Base-by-base conservation (phyloP, 495 filamentous ascomycete species). In the Pseudevernia furfuracea region DNA sequence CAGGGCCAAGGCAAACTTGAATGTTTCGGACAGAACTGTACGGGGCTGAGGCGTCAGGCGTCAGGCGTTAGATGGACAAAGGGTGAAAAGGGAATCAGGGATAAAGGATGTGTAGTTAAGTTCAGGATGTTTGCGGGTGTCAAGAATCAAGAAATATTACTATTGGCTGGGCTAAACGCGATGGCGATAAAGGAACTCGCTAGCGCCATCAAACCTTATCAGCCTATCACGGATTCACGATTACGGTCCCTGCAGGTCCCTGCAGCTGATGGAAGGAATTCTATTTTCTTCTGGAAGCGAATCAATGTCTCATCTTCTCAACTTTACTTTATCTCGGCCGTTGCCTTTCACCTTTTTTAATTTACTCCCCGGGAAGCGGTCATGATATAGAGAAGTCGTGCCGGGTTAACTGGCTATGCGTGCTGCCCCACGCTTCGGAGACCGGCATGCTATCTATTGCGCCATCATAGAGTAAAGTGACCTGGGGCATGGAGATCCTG, bases 371-470 rank as follows among this genome's bases (percentile, higher is more conserved):
- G 4, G 12, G 4, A 32, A 53, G 49, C 49, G 49, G 62, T 52
- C 62, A 59, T 23, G 41, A 52, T 23, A 64, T 21, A 38, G 21
- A 59, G 3, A 52, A 32, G 28, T 32, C 62, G 38, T 64, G 62
- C 56, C 17, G 25, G 25, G n/a, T 39, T 43, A 8, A 64, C 55
- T 64, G 62, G 62, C 34, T 36, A 34, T 64, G 21, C 55, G 21
- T 49, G 43, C 41, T 59, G 41, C 23, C 23, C 34, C 17, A 9
- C n/a, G 7, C 56, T 23, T 46, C 39, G 25, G 23, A 3, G 15
- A 59, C 62, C 62, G 62, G 62, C 41, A 58, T 59, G 55, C 19
- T 64, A 64, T 64, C 62, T 64, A 64, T 64, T 44, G 55, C 62
- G 56, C 56, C 56, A 59, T 59, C 21, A 10, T 41, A 44, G 21